Evolutionary conservation across 106 monocot genomes (phyloP).

Genomic region (Phalaenopsis equestris): DNA sequence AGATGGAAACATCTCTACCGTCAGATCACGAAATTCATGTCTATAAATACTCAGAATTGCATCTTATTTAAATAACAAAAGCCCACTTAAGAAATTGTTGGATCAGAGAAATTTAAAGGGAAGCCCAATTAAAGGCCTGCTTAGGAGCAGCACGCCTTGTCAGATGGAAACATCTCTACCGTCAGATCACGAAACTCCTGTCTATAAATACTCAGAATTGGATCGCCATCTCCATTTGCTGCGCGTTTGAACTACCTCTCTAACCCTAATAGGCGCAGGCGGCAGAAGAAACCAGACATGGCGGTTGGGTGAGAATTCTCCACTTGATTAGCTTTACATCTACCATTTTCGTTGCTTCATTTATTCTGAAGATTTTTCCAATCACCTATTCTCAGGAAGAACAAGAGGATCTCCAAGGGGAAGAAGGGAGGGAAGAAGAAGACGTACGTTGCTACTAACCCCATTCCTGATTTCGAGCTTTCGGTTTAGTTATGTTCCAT

Average conservation of each 20-base stretch:
- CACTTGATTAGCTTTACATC: neutral
- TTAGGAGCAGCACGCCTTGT: neutral
- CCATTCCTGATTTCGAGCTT: neutral
- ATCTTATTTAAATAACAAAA: too few relatives aligned
- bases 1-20: neutral
- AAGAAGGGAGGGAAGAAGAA: constrained; percentile 99
- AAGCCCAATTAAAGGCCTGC: neutral
- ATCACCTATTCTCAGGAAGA: constrained; percentile 42
- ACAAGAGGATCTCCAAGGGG: constrained; percentile 95
- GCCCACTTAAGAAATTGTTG: too few relatives aligned
- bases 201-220: neutral
- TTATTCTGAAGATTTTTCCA: neutral
- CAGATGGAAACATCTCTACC: neutral
- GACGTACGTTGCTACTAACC: constrained; percentile 28
- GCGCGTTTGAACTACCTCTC: neutral
- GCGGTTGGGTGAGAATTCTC: constrained; percentile 16
- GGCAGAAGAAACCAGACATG: constrained; percentile 3
- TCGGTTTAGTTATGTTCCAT: neutral
- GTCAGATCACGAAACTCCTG: neutral
- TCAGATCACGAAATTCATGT: neutral
- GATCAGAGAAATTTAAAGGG: too few relatives aligned
- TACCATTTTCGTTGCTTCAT: neutral
- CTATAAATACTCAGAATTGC: neutral
- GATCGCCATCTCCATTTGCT: neutral
- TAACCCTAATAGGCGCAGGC: neutral